phyloP scores from a whole-genome alignment of 2,329 filamentous ascomycete species.

The Blumeriella jaapii region DNA sequence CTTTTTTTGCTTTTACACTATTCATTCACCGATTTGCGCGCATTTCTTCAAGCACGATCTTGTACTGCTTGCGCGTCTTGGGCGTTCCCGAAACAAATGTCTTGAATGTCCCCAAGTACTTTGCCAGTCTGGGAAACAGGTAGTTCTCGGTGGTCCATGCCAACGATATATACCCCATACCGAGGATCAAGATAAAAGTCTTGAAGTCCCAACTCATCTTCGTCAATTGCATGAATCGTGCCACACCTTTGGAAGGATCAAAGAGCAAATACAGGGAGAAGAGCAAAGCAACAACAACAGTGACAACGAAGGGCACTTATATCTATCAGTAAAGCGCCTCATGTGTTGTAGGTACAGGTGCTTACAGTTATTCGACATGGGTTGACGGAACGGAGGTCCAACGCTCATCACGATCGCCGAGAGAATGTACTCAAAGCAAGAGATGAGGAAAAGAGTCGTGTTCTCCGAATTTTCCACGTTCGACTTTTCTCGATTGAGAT shows the following conservation, averaged over 20 bases:
- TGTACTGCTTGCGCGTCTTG: slow-evolving; percentile 83
- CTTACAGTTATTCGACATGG: slow-evolving; percentile 68
- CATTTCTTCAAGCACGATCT: slow-evolving; percentile 63
- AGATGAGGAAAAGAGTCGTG: slow-evolving; percentile 77
- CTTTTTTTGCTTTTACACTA: background rate
- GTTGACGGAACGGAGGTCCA: slow-evolving; percentile 80
- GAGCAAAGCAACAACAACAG: slow-evolving; percentile 55
- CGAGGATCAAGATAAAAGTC: slow-evolving; percentile 58
- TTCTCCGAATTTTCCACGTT: slow-evolving; percentile 91
- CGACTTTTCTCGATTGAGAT: slow-evolving; percentile 63
- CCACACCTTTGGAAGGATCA: slow-evolving; percentile 57
- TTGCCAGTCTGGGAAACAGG: slow-evolving; percentile 58
- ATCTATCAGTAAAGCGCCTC: slow-evolving; percentile 1
- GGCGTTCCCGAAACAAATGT: slow-evolving; percentile 42
- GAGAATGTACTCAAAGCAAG: slow-evolving; percentile 90
- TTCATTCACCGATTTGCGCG: slow-evolving; percentile 20
- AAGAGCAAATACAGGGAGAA: slow-evolving; percentile 74
- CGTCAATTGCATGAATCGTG: slow-evolving; percentile 74
- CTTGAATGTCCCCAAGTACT: slow-evolving; percentile 51
- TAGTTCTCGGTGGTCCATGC: slow-evolving; percentile 64
- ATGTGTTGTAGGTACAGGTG: slow-evolving; percentile 13
- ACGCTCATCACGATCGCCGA: slow-evolving; percentile 82
- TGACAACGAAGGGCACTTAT: slow-evolving; percentile 70
- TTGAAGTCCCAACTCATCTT: slow-evolving; percentile 62
- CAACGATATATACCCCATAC: slow-evolving; percentile 52